These are phyloP conservation scores for Ophiostoma perfectum DNA, from an alignment of 2,329 filamentous ascomycete genomes.

Conservation along the genomic window DNA sequence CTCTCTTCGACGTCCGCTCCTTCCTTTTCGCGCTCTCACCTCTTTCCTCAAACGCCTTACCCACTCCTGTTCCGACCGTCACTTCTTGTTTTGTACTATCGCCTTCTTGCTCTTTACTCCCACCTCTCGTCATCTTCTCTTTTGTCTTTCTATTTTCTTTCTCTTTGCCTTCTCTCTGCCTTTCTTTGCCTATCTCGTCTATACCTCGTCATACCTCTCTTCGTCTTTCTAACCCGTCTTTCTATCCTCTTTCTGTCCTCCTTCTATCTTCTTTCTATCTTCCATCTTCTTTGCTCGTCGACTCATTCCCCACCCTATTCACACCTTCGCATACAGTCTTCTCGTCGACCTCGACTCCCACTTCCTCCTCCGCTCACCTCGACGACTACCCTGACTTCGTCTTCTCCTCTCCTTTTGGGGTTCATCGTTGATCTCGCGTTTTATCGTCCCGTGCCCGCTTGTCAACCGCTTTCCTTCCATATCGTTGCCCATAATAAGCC, in stretches of 20 bases:
- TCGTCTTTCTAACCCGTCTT: slow-evolving; percentile 1
- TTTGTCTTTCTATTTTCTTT: neutral
- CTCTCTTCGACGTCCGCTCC: neutral
- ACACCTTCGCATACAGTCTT: neutral
- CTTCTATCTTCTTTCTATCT: neutral
- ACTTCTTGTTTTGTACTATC: neutral
- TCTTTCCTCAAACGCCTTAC: neutral
- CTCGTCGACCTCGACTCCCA: neutral
- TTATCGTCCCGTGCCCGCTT: too few relatives aligned
- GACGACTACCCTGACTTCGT: too few relatives aligned
- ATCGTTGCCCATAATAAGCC: neutral
- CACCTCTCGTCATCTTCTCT: neutral
- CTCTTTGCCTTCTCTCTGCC: neutral
- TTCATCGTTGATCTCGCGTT: too few relatives aligned
- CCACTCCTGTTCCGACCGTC: neutral
- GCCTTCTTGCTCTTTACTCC: neutral
- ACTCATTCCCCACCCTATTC: neutral
- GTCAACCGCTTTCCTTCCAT: neutral
- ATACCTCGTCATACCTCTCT: neutral
- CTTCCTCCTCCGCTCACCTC: too few relatives aligned
- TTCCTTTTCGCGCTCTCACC: neutral
- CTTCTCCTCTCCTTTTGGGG: too few relatives aligned
- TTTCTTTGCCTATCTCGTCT: neutral
- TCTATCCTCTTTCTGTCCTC: neutral
- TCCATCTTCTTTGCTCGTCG: neutral